Evolutionary conservation across 495 filamentous ascomycete species (phyloP), one percentile per base, ranked within the genome.

Genomic region (Stereocaulon alpinum): DNA sequence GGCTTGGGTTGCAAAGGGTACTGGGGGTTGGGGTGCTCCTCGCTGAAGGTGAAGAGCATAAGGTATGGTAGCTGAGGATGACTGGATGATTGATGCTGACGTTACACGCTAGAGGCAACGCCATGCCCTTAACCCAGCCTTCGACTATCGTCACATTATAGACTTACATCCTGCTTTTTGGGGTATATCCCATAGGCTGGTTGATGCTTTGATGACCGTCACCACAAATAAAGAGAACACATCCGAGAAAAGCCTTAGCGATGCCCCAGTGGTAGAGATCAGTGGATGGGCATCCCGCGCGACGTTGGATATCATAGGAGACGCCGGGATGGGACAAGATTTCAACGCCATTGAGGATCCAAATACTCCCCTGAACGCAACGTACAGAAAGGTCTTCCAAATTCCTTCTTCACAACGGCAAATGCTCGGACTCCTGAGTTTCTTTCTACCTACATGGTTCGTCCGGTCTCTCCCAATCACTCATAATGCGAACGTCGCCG

Each of bases 21-120:
- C 70, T 92, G 7, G 92, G 92, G 0, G 68, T 86, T 47, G 91
- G 92, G 0, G 63, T 97, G 0, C 72, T 96, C 12, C 74, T 96
- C 6, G 86, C 88, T 1, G 91, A 96, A 70, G 91, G 91, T 22
- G 49, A 52, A 18, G 49, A 52, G 15, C 49, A 52, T 20, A 52
- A 52, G 27, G 49, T 52, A 52, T 86, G 91, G 14, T 88, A 88
- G 60, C 90, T 95, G 67, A 89, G 85, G 74, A 4, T 17, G 17
- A 6, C 3, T 52, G 49, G 29, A 11, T 52, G 30, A 52, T 37
- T 73, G 74, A 41, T 11, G 58, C n/a, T 3, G 24, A 52, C 29
- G 18, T 18, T 14, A 6, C n/a, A 34, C n/a, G 20, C 0, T 52
- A 52, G 49, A 52, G 49, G 49, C 49, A 52, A 34, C 49, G 49